Conservation (phyloP, 257 asterid genomes). For the Leonotis leonurus region DNA sequence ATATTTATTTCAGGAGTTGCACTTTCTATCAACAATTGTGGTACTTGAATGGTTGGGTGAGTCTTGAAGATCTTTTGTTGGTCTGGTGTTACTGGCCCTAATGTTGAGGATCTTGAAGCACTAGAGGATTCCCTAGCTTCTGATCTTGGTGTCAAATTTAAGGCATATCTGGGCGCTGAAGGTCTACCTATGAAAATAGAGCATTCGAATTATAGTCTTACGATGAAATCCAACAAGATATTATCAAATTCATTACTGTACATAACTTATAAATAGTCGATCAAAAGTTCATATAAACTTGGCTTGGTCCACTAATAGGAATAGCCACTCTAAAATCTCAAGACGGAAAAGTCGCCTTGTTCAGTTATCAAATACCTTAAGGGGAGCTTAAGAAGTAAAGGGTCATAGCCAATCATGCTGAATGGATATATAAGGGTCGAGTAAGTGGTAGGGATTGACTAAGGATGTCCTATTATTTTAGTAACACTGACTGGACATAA, state of each 20-base stretch:
- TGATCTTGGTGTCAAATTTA: slow-evolving; percentile 29
- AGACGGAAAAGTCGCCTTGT: neutral
- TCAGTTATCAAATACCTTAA: neutral
- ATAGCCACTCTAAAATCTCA: neutral
- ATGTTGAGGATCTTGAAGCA: slow-evolving; percentile 26
- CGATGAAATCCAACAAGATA: slow-evolving; percentile 1
- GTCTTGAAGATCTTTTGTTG: no score
- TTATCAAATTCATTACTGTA: neutral
- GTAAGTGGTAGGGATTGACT: neutral
- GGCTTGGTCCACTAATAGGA: neutral
- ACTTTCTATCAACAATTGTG: slow-evolving; percentile 21
- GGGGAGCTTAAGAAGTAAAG: neutral
- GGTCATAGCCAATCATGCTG: slow-evolving; percentile 8
- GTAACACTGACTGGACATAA: neutral
- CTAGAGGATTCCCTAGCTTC: slow-evolving; percentile 38
- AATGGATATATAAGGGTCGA: neutral
- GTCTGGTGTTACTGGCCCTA: slow-evolving; percentile 42
- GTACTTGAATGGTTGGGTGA: neutral
- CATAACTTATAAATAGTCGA: neutral
- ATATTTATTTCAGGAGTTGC: slow-evolving; percentile 27
- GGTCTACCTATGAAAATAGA: slow-evolving; percentile 38
- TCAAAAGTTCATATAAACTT: neutral
- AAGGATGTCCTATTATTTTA: neutral
- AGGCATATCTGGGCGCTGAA: slow-evolving; percentile 25
- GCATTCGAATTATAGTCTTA: slow-evolving; percentile 3